Base-by-base conservation (phyloP, 495 filamentous ascomycete species). In the Sordaria brevicollis region DNA sequence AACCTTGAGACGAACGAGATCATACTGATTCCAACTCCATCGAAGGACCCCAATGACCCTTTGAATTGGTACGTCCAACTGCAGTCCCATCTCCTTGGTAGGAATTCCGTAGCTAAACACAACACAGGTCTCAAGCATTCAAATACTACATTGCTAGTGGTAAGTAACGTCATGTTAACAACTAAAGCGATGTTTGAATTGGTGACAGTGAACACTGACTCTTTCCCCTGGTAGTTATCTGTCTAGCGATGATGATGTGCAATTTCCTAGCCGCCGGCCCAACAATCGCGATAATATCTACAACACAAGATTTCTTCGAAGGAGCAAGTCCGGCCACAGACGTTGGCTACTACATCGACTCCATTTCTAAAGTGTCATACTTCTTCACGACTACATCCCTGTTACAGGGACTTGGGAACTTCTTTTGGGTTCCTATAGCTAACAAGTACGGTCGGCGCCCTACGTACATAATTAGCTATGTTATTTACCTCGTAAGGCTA, bases 11-110 rank as follows among this genome's bases (percentile, higher is more conserved):
- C 83, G 19, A 81, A 84, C 75, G 78, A 78, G 69, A 76, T 81
- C 68, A 81, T 90, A 37, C 72, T 89, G 35, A 81, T 89, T 62
- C 88, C 88, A 2, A 79, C 83, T 2, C 88, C 88, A 1, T 89
- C 86, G 0, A 74, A 79, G 41, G 86, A 90, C 68, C 87, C 87
- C 4, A 85, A 89, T 71, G 87, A 89, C 74, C 88, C 87, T 17
- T 76, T 90, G 49, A 89, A 88, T 68, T 82, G 79, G 79, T 81
- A 75, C 33, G 68, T 71, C 9, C 17, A 17, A 67, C 3, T 73
- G 35, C 13, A 34, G 17, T 35, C 25, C 65, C 19, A 29, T 38
- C 31, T 68, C n/a, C 29, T 11, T 19, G 13, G 15, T 21, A n/a
- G 15, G 19, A 19, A n/a, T 34, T 34, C 15, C 1, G 25, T 31